These are phyloP conservation scores for Pulveroboletus sp. DNA, from an alignment of 768 basidiomycete species.

Conservation along the genomic window DNA sequence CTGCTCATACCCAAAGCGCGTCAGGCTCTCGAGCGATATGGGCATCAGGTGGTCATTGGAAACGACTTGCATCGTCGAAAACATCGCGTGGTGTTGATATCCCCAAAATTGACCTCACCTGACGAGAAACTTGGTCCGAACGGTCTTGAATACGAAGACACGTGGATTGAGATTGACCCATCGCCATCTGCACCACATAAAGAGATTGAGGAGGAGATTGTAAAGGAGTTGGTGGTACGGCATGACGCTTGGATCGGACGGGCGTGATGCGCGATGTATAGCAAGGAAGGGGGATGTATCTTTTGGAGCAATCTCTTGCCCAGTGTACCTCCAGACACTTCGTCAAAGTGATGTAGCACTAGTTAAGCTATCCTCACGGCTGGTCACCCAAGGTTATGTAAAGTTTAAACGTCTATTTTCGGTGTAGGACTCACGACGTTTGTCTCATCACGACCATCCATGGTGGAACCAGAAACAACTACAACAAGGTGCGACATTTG, in stretches of 20 bases:
- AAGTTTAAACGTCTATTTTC: slow-evolving; percentile 10
- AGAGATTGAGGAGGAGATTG: slow-evolving; percentile 94
- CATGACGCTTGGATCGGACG: slow-evolving; percentile 65
- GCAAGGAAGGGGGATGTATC: background rate
- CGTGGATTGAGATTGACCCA: slow-evolving; percentile 60
- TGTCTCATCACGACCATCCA: slow-evolving; percentile 3
- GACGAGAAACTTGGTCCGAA: slow-evolving; percentile 10
- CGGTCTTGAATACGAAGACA: slow-evolving; percentile 43
- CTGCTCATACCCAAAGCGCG: slow-evolving; percentile 90
- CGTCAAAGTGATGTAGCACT: background rate
- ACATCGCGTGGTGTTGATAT: slow-evolving; percentile 88
- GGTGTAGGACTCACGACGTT: background rate
- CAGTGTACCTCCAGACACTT: too few species aligned
- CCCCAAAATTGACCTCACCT: slow-evolving; percentile 34
- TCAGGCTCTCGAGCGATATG: slow-evolving; percentile 85
- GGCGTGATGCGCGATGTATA: background rate
- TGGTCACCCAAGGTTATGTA: slow-evolving; percentile 9
- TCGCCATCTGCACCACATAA: slow-evolving; percentile 36
- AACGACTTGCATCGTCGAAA: slow-evolving; percentile 93
- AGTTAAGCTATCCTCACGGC: background rate
- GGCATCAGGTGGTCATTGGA: slow-evolving; percentile 95
- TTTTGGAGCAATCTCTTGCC: background rate
- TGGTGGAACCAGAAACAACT: slow-evolving; percentile 9
- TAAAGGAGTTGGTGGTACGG: slow-evolving; percentile 65
- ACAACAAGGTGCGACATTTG: slow-evolving; percentile 12